Base-by-base conservation (phyloP, 306 rosid species). In the Acacia melanoxylon region DNA sequence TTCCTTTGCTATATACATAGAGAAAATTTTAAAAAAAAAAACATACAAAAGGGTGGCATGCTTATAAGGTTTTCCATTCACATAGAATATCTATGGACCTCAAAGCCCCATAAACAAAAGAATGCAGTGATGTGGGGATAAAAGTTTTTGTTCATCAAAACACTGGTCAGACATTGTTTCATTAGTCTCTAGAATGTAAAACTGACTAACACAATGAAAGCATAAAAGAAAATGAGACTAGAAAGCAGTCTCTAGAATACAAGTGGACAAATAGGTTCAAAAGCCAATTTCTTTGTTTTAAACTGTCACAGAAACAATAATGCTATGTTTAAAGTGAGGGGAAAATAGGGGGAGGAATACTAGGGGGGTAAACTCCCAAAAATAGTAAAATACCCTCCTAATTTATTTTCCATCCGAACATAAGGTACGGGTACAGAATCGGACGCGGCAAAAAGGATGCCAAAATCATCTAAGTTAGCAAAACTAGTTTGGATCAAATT, bases 241-340 rank as follows among this genome's bases (percentile, higher is more conserved):
- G 56, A 59, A 80, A 80, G 51, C 63, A 80, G 56, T 24, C 58
- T 52, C 79, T 76, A 41, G 59, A 69, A 62, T 54, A 65, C 29
- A 76, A 61, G 45, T 22, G 33, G 29, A 76, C 71, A 70, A 61
- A 29, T 27, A 49, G 13, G 25, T 44, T 70, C 33, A 27, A 49
- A 40, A 27, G 40, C 62, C 42, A 76, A 49, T 62, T 70, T 49
- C 31, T 48, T 63, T 76, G 8, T 16, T 62, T 58, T 37, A n/a
- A 76, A 85, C 33, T 27, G 77, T 85, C 29, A 44, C 22, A 20
- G 42, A 27, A 70, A 63, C 63, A 63, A 42, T 16, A 37, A 37
- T 37, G 41, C 41, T 37, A 37, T 37, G 41, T 37, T 37, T 37
- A 37, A 37, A 37, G 41, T 37, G 8, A 37, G 41, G 41, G 41